These are phyloP conservation scores for Waltergamsia citrina DNA, from an alignment of 2,329 filamentous ascomycete species.

Conservation along the genomic window DNA sequence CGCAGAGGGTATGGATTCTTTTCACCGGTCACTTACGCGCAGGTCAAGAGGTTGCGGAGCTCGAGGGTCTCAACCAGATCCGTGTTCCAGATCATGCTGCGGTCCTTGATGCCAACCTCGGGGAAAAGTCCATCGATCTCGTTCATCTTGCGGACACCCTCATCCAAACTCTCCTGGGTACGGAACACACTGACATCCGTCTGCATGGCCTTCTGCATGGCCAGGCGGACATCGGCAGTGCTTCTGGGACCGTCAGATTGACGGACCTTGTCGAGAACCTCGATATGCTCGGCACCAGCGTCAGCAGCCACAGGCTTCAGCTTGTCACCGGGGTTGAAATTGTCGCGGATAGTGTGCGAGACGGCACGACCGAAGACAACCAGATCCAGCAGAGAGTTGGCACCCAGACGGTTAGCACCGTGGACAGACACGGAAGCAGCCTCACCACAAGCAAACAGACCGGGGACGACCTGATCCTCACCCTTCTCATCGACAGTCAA, in stretches of 20 bases:
- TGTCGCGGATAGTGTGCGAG: constrained; percentile 93
- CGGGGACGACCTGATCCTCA: constrained; percentile 86
- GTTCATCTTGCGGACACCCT: constrained; percentile 82
- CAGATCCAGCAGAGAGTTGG: constrained; percentile 95
- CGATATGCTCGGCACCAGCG: constrained; percentile 79
- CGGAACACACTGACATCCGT: constrained; percentile 95
- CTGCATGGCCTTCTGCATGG: constrained; percentile 99
- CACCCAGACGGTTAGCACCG: constrained; percentile 93
- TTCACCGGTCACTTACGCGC: constrained; percentile 62
- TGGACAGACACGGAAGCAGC: constrained; percentile 96
- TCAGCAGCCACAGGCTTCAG: constrained; percentile 76
- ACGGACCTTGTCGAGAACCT: constrained; percentile 76
- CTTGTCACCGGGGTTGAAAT: constrained; percentile 73
- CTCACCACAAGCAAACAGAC: constrained; percentile 93
- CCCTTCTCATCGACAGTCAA: constrained; percentile 78
- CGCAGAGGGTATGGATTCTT: neutral
- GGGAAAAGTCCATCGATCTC: constrained; percentile 73
- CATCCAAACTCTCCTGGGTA: constrained; percentile 85
- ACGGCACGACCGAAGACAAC: constrained; percentile 97
- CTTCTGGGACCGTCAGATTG: constrained; percentile 76
- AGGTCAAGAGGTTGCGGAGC: constrained; percentile 89
- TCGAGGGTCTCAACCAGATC: constrained; percentile 95
- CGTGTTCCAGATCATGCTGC: constrained; percentile 99
- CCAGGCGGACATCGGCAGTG: constrained; percentile 78
- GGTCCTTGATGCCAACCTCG: constrained; percentile 90